These are phyloP conservation scores for Amanita rubescens DNA, from an alignment of 768 basidiomycete species.

Conservation along the genomic window DNA sequence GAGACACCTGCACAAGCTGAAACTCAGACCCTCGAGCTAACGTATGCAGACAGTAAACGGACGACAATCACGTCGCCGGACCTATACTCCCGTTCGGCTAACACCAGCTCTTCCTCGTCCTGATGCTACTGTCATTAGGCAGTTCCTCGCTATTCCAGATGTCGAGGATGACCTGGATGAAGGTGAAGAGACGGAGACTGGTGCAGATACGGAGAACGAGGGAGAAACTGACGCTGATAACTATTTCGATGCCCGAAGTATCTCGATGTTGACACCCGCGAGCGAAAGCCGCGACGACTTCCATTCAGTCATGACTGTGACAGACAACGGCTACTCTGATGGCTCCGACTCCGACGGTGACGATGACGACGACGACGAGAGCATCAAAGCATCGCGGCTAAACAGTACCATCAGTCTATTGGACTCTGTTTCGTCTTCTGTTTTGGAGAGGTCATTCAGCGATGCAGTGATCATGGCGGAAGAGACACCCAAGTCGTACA, in stretches of 20 bases:
- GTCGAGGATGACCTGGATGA: slow-evolving; percentile 21
- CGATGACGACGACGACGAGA: slow-evolving; percentile 53
- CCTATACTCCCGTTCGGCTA: slow-evolving; percentile 19
- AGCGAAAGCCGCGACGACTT: slow-evolving; percentile 61
- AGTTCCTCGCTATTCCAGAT: slow-evolving; percentile 24
- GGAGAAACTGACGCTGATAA: slow-evolving; percentile 61
- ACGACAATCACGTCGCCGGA: slow-evolving; percentile 38
- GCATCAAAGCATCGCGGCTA: slow-evolving; percentile 42
- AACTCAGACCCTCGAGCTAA: slow-evolving; percentile 28
- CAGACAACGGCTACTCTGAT: slow-evolving; percentile 60
- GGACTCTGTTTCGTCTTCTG: slow-evolving; percentile 5
- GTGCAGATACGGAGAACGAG: slow-evolving; percentile 62
- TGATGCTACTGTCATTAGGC: slow-evolving; percentile 33
- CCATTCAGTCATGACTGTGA: slow-evolving; percentile 66
- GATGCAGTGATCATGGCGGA: slow-evolving; percentile 23
- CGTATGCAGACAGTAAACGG: slow-evolving; percentile 24
- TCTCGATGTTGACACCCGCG: slow-evolving; percentile 57
- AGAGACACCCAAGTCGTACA: slow-evolving; percentile 36
- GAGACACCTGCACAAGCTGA: slow-evolving; percentile 28
- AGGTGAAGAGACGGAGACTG: slow-evolving; percentile 43
- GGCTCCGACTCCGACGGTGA: slow-evolving; percentile 34
- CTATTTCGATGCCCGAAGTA: slow-evolving; percentile 73
- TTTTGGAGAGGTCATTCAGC: slow-evolving; percentile 9
- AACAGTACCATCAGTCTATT: slow-evolving; percentile 29
- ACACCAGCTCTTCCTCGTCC: slow-evolving; percentile 23